Base-by-base conservation (phyloP, 2,329 filamentous ascomycete species). In the Coleophoma crateriformis region DNA sequence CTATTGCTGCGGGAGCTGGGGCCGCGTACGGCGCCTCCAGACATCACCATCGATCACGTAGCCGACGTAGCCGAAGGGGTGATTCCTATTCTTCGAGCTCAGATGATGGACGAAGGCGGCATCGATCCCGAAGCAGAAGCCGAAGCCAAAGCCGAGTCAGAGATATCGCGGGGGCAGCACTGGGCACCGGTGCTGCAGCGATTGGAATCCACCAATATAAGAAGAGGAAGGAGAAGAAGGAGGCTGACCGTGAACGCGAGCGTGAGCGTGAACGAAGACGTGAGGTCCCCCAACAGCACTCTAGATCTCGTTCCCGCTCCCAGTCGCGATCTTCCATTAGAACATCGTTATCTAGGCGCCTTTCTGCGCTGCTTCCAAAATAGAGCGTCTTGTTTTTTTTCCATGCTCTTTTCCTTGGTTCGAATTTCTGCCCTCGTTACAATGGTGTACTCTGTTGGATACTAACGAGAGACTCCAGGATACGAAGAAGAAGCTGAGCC, bases 171-270 rank as follows among this genome's bases (percentile, higher is more conserved):
- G 73, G 74, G 3, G 80, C 76, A 1, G 76, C 74, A 5, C 68
- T 74, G n/a, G 76, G 72, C 5, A 75, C 75, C 3, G 80, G 78
- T 7, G 82, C 82, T 5, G 79, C 81, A 0, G 82, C 81, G 5
- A 75, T 85, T 50, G 81, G 81, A 0, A 72, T 85, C 50, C 84
- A 83, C 61, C 78, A 82, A 59, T 80, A 76, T 53, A 72, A 75
- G 52, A 75, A 81, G 59, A 67, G 63, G 71, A 75, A 56, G 51
- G 61, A 60, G 58, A 67, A 61, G 58, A 56, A 67, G 65, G 57
- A 68, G 63, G 53, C 67, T 67, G 63, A 65, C 19, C 40, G 45
- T 45, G 49, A 46, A 45, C 56, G 59, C 40, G 61, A 64, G 54
- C 58, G 58, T 45, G 62, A 64, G 55, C 58, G 58, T 46, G 62